Conservation (phyloP, 371 early-diverging fungal species). For the Batrachochytrium dendrobatidis region DNA sequence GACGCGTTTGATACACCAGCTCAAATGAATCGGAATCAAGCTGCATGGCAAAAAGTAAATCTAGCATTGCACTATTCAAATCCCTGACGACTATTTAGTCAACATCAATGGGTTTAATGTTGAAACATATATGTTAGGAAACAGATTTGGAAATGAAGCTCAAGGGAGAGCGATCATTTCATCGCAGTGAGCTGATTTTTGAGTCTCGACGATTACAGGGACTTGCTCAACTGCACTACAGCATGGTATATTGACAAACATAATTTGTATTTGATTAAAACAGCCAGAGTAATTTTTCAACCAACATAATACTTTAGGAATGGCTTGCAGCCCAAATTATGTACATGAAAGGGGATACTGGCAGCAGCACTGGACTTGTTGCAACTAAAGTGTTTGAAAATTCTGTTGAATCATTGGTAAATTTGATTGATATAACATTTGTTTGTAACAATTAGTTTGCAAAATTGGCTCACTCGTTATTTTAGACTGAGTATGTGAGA, state of each 20-base stretch:
- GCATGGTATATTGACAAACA: constrained; percentile 64
- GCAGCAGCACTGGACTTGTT: background rate
- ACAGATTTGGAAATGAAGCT: constrained; percentile 65
- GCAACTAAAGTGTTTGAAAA: background rate
- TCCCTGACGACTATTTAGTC: constrained; percentile 7
- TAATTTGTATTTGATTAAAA: background rate
- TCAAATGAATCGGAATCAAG: constrained; percentile 9
- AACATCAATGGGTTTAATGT: background rate
- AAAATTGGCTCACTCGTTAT: too few relatives aligned
- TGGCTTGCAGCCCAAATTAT: constrained; percentile 61
- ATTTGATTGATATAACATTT: too few relatives aligned
- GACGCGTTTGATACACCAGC: background rate
- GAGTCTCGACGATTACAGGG: constrained; percentile 68
- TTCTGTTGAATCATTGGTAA: background rate
- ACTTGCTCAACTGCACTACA: constrained; percentile 72
- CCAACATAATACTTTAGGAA: constrained; percentile 34
- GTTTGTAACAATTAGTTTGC: too few relatives aligned
- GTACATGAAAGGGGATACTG: constrained; percentile 10
- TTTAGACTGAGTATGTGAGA: constrained; percentile 9
- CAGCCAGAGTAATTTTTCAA: constrained; percentile 9
- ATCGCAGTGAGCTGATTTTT: constrained; percentile 73
- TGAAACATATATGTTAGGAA: constrained; percentile 52
- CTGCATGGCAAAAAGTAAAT: constrained; percentile 23
- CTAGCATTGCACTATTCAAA: too few relatives aligned
- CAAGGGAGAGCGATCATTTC: constrained; percentile 71